Conservation (phyloP, 1,284 basidiomycete genomes). For the Amylostereum chailletii region DNA sequence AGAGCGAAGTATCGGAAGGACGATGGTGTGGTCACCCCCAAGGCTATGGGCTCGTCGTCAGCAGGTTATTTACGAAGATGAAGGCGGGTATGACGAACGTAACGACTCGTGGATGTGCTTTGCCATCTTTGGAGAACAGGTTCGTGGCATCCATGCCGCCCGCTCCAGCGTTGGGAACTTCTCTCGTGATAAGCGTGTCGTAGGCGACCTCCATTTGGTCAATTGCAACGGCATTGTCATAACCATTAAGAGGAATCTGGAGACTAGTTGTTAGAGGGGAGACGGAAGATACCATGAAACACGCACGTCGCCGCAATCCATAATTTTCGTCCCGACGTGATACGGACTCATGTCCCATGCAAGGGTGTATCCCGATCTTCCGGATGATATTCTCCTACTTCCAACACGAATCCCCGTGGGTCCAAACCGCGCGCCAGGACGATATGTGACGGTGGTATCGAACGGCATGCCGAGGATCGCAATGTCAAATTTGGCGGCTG, state of each 20-base stretch:
- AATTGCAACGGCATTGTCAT: conserved; percentile 67
- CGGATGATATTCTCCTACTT: conserved; percentile 36
- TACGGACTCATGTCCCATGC: conserved; percentile 65
- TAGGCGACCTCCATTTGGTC: conserved; percentile 78
- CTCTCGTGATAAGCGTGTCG: conserved; percentile 54
- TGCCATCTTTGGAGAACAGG: conserved; percentile 42
- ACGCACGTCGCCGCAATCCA: conserved; percentile 75
- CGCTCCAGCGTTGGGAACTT: conserved; percentile 26
- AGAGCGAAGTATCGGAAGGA: conserved; percentile 67
- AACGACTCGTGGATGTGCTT: conserved; percentile 59
- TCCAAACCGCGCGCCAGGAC: conserved; percentile 75
- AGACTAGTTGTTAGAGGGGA: not conserved
- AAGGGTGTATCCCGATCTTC: conserved; percentile 55
- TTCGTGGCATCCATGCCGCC: conserved; percentile 16
- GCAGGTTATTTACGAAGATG: not conserved
- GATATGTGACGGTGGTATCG: conserved; percentile 65
- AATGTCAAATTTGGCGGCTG: conserved; percentile 50
- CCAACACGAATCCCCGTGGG: conserved; percentile 76
- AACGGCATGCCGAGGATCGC: conserved; percentile 78
- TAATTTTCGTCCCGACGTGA: conserved; percentile 40
- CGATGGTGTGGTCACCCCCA: conserved; percentile 76
- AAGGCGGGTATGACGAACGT: conserved; percentile 28
- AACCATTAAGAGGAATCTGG: conserved; percentile 61
- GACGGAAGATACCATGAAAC: conserved; percentile 2
- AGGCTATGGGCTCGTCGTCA: conserved; percentile 30